Percentiles rank a stretch among this genome's conserved stretches.
These are phyloP conservation scores for Canariomyces notabilis DNA, from an alignment of 2,329 filamentous ascomycete species.

Conservation along the genomic window DNA sequence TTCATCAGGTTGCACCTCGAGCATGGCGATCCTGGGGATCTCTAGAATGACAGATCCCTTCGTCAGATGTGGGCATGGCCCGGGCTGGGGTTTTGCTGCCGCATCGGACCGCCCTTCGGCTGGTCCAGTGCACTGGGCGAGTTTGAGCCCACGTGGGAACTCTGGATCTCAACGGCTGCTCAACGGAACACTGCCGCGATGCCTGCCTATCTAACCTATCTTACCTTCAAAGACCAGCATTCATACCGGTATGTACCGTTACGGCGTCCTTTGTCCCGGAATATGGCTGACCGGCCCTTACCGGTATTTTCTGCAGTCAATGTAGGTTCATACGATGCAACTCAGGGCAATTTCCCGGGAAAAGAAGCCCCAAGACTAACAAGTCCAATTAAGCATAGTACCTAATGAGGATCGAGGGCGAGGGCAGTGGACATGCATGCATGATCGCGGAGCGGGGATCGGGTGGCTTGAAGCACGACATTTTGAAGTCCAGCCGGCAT, in stretches of 20 bases:
- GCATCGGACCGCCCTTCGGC: conserved; percentile 16
- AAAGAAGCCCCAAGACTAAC: neutral
- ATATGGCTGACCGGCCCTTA: too few species aligned
- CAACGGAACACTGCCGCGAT: neutral
- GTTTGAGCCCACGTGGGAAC: conserved; percentile 9
- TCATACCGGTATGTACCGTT: too few species aligned
- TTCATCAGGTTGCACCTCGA: conserved; percentile 12
- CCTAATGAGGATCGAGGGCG: neutral
- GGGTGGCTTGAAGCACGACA: conserved; percentile 18
- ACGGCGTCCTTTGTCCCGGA: too few species aligned
- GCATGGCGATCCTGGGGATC: conserved; percentile 12
- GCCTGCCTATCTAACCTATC: too few species aligned
- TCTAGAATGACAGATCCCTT: conserved; percentile 8
- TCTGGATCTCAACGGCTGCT: neutral
- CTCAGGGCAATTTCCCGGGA: neutral
- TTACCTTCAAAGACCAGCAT: too few species aligned
- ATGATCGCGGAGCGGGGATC: conserved; percentile 18
- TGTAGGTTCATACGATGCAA: neutral
- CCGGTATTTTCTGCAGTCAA: neutral
- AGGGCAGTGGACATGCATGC: conserved; percentile 9
- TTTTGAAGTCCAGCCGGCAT: conserved; percentile 20
- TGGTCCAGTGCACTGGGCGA: conserved; percentile 21
- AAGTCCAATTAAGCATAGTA: too few species aligned
- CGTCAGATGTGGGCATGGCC: too few species aligned
- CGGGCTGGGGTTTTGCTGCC: too few species aligned